These are phyloP conservation scores for Citrus inodora DNA, from an alignment of 345 rosid species.

Conservation along the genomic window DNA sequence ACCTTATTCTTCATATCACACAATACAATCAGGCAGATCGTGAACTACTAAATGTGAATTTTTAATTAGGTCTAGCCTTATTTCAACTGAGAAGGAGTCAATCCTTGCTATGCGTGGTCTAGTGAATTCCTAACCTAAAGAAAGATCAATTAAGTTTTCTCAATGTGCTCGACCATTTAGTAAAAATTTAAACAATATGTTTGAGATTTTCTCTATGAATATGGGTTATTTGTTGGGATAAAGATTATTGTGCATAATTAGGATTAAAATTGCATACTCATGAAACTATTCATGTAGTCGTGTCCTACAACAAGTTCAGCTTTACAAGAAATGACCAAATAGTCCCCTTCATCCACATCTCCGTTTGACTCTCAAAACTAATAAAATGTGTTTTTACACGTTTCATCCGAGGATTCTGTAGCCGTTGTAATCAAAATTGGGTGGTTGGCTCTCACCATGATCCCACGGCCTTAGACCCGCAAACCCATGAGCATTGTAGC, in stretches of 20 bases:
- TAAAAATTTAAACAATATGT: neutral
- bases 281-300: too few relatives aligned
- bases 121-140: fast-evolving
- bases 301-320: too few relatives aligned
- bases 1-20: too few relatives aligned
- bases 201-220: neutral
- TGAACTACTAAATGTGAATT: too few relatives aligned
- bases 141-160: neutral
- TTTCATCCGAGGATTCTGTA: neutral
- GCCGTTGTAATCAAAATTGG: neutral
- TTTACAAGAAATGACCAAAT: too few relatives aligned
- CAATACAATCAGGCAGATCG: too few relatives aligned
- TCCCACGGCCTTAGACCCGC: neutral
- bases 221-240: too few relatives aligned
- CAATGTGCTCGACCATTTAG: neutral
- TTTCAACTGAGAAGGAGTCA: too few relatives aligned
- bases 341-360: neutral
- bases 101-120: too few relatives aligned
- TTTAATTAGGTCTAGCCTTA: fast-evolving
- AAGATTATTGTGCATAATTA: too few relatives aligned
- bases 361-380: neutral
- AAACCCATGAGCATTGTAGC: neutral
- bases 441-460: neutral
- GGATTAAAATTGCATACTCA: neutral
- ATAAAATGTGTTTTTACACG: neutral